Evolutionary conservation across 495 filamentous ascomycete species (phyloP), one percentile per base, ranked within the genome.

Genomic region (Aspergillus bertholletiae): DNA sequence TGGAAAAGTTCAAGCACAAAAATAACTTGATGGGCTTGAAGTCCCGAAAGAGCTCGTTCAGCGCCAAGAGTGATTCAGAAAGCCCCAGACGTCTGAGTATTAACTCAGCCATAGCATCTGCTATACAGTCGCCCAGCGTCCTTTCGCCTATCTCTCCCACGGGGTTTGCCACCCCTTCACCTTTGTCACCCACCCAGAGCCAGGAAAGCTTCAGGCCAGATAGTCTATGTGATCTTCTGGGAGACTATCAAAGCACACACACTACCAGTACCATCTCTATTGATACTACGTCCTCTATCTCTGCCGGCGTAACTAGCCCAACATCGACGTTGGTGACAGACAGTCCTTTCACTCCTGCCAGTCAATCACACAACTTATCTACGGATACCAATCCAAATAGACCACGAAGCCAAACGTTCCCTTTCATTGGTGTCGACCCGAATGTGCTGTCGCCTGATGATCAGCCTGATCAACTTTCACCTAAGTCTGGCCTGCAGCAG

Each of bases 1-100:
- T 99, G 48, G 93, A 96, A 67, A 96, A 95, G 66, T 97, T 99
- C 78, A 96, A 97, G 76, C 83, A 88, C 56, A 97, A 93, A 69
- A 90, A 97, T 69, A 86, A 87, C 51, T 79, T 95, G 23, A 75
- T 83, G 37, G 80, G 82, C 21, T 79, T 84, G 0, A 81, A 80
- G 58, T 83, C 87, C 44, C 81, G 85, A 32, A 88, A 89, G 65
- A 81, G 83, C n/a, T 92, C 89, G 7, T 57, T 63, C 39, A 84
- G 84, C 64, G 79, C 80, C 32, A 84, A 84, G 63, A 84, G 81
- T 39, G 77, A 75, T 27, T 74, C 77, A 12, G 68, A 63, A 48
- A 75, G 70, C 22, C 74, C 70, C 30, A 73, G 57, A 22, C 61
- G 66, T 20, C 65, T 76, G 55, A 74, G 73, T 53, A 81, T 63